A percentile compares a stretch with the other conserved stretches of the same genome.
phyloP scores from a whole-genome alignment of 768 basidiomycete genomes.

The Rhizopogon roseolus region DNA sequence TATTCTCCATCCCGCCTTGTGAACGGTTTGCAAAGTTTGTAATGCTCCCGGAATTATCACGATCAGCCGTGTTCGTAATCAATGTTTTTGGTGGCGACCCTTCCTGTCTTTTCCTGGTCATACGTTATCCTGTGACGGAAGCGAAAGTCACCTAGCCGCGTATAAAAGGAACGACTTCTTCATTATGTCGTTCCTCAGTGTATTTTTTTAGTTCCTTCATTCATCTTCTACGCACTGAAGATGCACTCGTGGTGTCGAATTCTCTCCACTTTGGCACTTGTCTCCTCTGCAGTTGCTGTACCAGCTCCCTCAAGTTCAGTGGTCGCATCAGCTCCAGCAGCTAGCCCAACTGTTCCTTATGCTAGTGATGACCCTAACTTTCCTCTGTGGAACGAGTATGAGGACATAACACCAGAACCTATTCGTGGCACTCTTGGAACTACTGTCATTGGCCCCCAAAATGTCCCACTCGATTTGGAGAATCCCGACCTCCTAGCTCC shows the following conservation, averaged over 20 bases:
- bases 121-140: slow-evolving; percentile 7
- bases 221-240: slow-evolving; percentile 9
- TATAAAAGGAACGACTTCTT: slow-evolving; percentile 18
- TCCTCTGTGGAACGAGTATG: slow-evolving; percentile 32
- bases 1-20: background rate
- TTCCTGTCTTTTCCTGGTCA: background rate
- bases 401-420: slow-evolving; percentile 32
- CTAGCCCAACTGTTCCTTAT: slow-evolving; percentile 40
- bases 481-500: slow-evolving; percentile 56
- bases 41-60: background rate
- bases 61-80: background rate
- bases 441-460: slow-evolving; percentile 51
- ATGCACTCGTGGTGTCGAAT: slow-evolving; percentile 26
- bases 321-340: slow-evolving; percentile 21
- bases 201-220: slow-evolving; percentile 14
- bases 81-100: slow-evolving; percentile 2
- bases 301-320: slow-evolving; percentile 12
- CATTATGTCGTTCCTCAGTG: slow-evolving; percentile 3
- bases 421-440: slow-evolving; percentile 42
- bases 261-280: slow-evolving; percentile 16
- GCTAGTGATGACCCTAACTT: slow-evolving; percentile 43
- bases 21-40: no score
- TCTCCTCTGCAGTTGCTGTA: slow-evolving; percentile 16
- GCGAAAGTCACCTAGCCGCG: background rate
- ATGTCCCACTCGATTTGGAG: slow-evolving; percentile 48